These are phyloP conservation scores for Mortierella sp. DNA, from an alignment of 371 early-diverging fungal genomes.

Conservation along the genomic window DNA sequence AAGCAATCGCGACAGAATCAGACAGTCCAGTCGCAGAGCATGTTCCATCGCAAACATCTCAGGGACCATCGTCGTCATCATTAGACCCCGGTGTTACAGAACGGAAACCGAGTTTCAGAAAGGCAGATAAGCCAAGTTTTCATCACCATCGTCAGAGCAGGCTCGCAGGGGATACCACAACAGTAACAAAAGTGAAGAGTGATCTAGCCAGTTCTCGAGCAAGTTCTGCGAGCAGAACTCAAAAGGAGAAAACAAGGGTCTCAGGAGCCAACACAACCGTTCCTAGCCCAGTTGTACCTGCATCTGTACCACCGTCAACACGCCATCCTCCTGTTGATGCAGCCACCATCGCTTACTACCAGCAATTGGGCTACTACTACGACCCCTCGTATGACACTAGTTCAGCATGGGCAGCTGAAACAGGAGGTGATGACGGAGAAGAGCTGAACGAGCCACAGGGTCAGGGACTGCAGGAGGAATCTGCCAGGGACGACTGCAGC, in stretches of 20 bases:
- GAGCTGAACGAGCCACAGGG: conserved; percentile 4
- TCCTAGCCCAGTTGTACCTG: too few species aligned
- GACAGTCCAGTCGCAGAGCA: background rate
- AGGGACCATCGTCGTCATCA: background rate
- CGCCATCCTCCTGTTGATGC: conserved; percentile 14
- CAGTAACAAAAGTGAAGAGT: background rate
- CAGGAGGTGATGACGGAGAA: conserved; percentile 5
- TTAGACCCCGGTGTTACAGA: conserved; percentile 17
- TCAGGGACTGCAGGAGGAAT: conserved; percentile 1
- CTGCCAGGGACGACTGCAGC: conserved; percentile 1
- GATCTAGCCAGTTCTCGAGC: too few species aligned
- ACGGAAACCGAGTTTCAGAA: conserved; percentile 55
- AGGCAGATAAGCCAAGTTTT: conserved; percentile 42
- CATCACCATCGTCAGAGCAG: conserved; percentile 18
- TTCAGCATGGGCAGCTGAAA: background rate
- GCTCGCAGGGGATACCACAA: background rate
- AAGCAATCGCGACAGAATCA: background rate
- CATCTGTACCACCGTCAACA: background rate
- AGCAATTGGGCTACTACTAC: conserved; percentile 37
- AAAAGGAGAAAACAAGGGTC: background rate
- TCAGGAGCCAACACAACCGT: too few species aligned
- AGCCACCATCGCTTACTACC: conserved; percentile 44
- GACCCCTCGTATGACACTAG: conserved; percentile 28
- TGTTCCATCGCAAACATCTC: background rate
- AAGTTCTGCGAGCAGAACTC: background rate